phyloP scores from a whole-genome alignment of 1,284 basidiomycete genomes.

The Ustilago sp. region DNA sequence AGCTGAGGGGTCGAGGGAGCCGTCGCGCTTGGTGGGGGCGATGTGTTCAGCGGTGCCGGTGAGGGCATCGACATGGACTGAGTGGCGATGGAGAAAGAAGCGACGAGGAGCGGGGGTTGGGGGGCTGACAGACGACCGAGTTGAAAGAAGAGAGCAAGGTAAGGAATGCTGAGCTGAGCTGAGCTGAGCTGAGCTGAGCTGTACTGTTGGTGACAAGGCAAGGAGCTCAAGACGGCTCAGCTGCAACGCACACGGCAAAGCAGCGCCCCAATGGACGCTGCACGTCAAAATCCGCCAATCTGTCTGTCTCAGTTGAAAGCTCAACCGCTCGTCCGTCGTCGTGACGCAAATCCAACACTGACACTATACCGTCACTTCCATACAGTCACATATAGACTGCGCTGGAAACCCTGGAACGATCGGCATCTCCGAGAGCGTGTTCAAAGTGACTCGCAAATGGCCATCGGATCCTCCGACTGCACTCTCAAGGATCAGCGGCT shows the following conservation, averaged over 20 bases:
- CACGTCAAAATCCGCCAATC: conserved; percentile 44
- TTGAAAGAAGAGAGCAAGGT: background rate
- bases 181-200: background rate
- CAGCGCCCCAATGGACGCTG: conserved; percentile 18
- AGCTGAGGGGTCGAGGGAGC: conserved; percentile 17
- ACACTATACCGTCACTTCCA: background rate
- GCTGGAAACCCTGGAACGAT: background rate
- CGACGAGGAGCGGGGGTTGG: background rate
- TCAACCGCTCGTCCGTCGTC: background rate
- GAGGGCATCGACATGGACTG: conserved; percentile 29
- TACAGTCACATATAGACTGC: too few species aligned
- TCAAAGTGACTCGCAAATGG: background rate
- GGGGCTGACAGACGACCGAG: background rate
- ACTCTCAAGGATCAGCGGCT: background rate
- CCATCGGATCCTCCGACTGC: background rate
- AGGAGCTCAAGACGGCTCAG: conserved; percentile 3
- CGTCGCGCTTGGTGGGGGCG: conserved; percentile 14
- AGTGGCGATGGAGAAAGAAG: background rate
- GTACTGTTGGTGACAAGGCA: background rate
- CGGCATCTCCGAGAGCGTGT: background rate
- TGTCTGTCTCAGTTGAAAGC: conserved; percentile 23
- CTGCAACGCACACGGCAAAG: background rate
- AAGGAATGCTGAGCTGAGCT: conserved; percentile 3
- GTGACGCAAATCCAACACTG: background rate
- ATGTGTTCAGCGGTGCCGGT: conserved; percentile 43